These are phyloP conservation scores for Pseudopyricularia javanii DNA, from an alignment of 2,329 filamentous ascomycete genomes.

Conservation along the genomic window DNA sequence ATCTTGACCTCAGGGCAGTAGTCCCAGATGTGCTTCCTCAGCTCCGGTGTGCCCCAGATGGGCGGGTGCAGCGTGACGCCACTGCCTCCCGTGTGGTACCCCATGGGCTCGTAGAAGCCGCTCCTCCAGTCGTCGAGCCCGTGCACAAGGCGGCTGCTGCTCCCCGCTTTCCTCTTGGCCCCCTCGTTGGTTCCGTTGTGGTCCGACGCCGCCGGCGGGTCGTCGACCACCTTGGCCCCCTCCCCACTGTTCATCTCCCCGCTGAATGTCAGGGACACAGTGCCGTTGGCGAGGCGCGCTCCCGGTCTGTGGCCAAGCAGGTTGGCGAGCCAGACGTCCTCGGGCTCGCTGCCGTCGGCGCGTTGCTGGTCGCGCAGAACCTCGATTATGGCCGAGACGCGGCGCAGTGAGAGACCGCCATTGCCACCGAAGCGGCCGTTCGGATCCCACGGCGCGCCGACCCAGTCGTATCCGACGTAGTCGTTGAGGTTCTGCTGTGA, in stretches of 20 bases:
- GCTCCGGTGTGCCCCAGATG: slow-evolving; percentile 35
- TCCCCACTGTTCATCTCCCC: slow-evolving; percentile 33
- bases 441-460: slow-evolving; percentile 36
- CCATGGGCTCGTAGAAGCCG: slow-evolving; percentile 46
- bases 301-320: slow-evolving; percentile 35
- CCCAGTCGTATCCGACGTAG: slow-evolving; percentile 40
- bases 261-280: slow-evolving; percentile 33
- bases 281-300: slow-evolving; percentile 37
- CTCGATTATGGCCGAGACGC: slow-evolving; percentile 40
- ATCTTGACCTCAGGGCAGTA: slow-evolving; percentile 50
- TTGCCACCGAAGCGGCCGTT: slow-evolving; percentile 33
- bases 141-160: slow-evolving; percentile 20
- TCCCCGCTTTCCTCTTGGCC: no score
- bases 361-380: slow-evolving; percentile 35
- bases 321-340: slow-evolving; percentile 44
- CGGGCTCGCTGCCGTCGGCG: slow-evolving; percentile 29
- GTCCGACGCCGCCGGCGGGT: slow-evolving; percentile 7
- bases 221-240: slow-evolving; percentile 8
- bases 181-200: slow-evolving; percentile 15
- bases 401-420: slow-evolving; percentile 37
- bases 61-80: slow-evolving; percentile 29
- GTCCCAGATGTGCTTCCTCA: slow-evolving; percentile 37
- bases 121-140: slow-evolving; percentile 36
- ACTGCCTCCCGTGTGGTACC: slow-evolving; percentile 41
- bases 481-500: slow-evolving; percentile 31